Evolutionary conservation across 257 asterid genomes (phyloP), one percentile per base, ranked within the genome.

Genomic region (Solanum medicagineum): DNA sequence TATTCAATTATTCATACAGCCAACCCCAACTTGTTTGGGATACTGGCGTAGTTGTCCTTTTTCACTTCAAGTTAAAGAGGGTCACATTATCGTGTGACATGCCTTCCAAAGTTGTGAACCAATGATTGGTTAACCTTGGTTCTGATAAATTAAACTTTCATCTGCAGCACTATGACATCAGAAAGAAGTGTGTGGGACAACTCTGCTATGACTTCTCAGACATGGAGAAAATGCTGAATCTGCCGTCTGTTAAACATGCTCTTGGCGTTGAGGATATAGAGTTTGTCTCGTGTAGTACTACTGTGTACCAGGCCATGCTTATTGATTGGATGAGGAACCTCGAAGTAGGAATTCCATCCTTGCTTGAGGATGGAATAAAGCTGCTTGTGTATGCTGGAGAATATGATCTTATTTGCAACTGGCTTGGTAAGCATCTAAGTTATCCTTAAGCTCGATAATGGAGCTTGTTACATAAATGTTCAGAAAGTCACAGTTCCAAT

Each of bases 321-420:
- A 54, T 86, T 49, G 91, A 89, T 70, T 89, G 91, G 91, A 89
- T 89, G 91, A 86, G 89, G 81, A 86, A 88, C 70, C 86, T 81
- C 14, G 90, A 86, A 80, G 87, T 57, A 22, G 89, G 90, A 87
- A 88, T 89, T 68, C 91, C 91, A 4, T 29, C 83, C 22, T 86
- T 89, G 83, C 89, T 89, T 0, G 91, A 89, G 81, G 91, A 89
- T 74, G 89, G 87, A 56, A 85, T 89, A 62, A 85, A 86, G 60
- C 9, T 89, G 86, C 90, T 88, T 42, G 70, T 88, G 1, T 88
- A 88, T 86, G 90, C 90, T 44, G 90, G 90, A 74, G 91, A 89
- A 84, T 89, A 86, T 75, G 91, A 89, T 77, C 91, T 89, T 68
- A 86, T 89, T 54, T 89, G 91, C 89, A 89, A 89, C 83, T 89